Evolutionary conservation across 805 yeast species (phyloP).

Genomic region (Ogataea nonfermentans): DNA sequence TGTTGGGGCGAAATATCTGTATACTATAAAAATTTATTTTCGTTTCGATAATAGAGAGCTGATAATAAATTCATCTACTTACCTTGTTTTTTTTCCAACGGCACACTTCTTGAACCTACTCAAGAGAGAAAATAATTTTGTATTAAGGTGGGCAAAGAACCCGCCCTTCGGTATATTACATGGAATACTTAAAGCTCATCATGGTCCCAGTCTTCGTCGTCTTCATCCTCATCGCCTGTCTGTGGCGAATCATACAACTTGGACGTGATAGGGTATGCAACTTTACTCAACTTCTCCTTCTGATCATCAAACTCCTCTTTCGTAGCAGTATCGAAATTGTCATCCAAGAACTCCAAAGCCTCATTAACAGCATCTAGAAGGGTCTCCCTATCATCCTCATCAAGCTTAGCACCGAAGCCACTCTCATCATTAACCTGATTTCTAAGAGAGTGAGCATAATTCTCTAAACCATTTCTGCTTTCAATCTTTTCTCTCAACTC

Average conservation of each 20-base stretch:
- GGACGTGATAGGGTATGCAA: slow-evolving; percentile 90
- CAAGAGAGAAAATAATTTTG: no score
- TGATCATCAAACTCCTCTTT: slow-evolving; percentile 93
- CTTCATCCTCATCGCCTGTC: slow-evolving; percentile 45
- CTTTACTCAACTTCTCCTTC: slow-evolving; percentile 72
- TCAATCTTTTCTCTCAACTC: slow-evolving; percentile 80
- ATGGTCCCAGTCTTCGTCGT: slow-evolving; percentile 60
- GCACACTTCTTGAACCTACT: no score
- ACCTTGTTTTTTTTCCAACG: no score
- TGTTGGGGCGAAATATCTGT: no score
- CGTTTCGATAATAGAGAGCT: no score
- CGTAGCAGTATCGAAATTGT: slow-evolving; percentile 76
- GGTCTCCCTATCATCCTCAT: slow-evolving; percentile 88
- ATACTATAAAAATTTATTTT: no score
- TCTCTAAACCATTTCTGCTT: slow-evolving; percentile 84
- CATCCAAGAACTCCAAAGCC: slow-evolving; percentile 65
- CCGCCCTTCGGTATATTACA: slow-evolving; percentile 1
- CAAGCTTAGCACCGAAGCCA: slow-evolving; percentile 74
- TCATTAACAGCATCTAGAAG: slow-evolving; percentile 85
- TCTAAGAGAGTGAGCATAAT: slow-evolving; percentile 80
- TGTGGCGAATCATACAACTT: slow-evolving; percentile 65
- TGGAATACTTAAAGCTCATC: slow-evolving; percentile 54
- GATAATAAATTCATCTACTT: no score
- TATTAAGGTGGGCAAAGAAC: background rate
- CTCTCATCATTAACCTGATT: slow-evolving; percentile 52